Base-by-base conservation (phyloP, 352 stramenopile genomes). In the Globisporangium canariense region DNA sequence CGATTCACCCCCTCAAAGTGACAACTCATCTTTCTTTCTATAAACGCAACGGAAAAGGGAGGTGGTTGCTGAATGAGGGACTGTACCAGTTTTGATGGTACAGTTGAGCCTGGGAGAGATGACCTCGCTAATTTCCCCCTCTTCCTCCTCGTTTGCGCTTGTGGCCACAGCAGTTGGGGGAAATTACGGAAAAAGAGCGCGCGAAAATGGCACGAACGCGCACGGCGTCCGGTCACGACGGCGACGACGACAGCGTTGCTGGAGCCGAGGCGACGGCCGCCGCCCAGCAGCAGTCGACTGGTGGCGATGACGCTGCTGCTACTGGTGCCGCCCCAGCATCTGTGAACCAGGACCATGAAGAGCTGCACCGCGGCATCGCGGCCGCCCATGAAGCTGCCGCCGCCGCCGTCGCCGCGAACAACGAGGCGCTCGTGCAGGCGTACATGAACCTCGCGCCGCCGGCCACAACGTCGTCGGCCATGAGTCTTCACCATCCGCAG, bases 371-470 rank as follows among this genome's bases (percentile, higher is more conserved):
- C 14, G 58, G 58, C 25, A 51, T 64, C 50, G 41, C 25, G 14
- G 60, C 49, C 8, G 40, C 50, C 7, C 47, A 65, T 20, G 60
- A 65, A 25, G 60, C 59, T 22, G 59, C 60, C 22, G 60, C 38
- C 10, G 60, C 50, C 3, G 59, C 58, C 7, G 60, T 52, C 6
- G 60, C 51, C 13, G 61, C 51, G 2, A 30, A 54, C 51, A 54
- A 66, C 43, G 62, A 68, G 13, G 54, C 62, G 46, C 53, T 68
- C 36, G 62, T 68, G 46, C 62, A 68, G 34, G 54, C 62, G 55
- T 68, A 68, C 45, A 68, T 68, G 62, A 59, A 63, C 54, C 54
- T 68, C 18, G 49, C 45, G 14, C 45, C 46, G 28, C 28, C 54
- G 3, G 20, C 20, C 25, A 10, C 1, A 3, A 14, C 30, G 47